Evolutionary conservation across 306 rosid genomes (phyloP), one percentile per base, ranked within the genome.

Genomic region (Canavalia gladiata): DNA sequence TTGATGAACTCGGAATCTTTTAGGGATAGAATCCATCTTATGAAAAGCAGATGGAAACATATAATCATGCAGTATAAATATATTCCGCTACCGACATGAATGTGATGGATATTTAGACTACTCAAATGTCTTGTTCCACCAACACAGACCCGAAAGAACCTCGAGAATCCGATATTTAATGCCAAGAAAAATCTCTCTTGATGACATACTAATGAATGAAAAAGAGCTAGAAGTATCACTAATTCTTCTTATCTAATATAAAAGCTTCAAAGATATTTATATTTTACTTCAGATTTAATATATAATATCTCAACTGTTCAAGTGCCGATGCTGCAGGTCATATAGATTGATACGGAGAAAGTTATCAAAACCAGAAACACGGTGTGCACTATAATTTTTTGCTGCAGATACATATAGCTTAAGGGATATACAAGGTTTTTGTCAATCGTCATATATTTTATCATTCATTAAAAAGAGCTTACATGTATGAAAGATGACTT

Each of bases 71-170:
- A 74, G 66, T 54, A 30, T 28, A 57, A 4, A 56, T 10, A 72
- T 37, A 67, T 39, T 18, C 43, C 63, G 47, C 75, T 45, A 39
- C 73, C 76, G 30, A 75, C 74, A 43, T 83, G 79, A 51, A 62
- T 54, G 3, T 39, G 41, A 41, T 43, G 43, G 28, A 68, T 9
- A 31, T 10, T 25, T 31, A 13, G 63, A 47, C 71, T 58, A 29
- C 43, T 31, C 29, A 6, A 79, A 68, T 45, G 65, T 70, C 46
- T 74, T 13, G 12, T 55, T 74, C 29, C 54, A 55, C 51, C 64
- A 75, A 68, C 46, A 33, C 30, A 58, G 55, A 68, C 55, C 58
- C 18, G 49, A 69, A 76, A 49, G 2, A 56, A 51, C 18, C 72
- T 71, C 33, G 0, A 74, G 68, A 66, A 28, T 46, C 46, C 7